A percentile compares a stretch with the other conserved stretches of the same genome.
Evolutionary conservation across 257 asterid genomes (phyloP).

Genomic region (Echites panduratus): DNA sequence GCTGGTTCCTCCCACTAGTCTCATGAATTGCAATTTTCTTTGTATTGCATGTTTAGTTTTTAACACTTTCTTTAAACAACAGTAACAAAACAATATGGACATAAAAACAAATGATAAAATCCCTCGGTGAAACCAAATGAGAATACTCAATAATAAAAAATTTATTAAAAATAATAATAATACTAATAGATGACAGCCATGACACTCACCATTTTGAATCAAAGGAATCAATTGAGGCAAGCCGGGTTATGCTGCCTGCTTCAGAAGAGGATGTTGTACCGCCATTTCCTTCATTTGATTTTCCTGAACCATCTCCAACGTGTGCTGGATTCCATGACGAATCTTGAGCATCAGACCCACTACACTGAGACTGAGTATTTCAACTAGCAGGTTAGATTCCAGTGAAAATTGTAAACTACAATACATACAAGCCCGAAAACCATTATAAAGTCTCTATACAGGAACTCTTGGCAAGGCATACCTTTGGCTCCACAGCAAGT

Average conservation of each 20-base stretch:
- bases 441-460: neutral
- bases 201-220: conserved; percentile 84
- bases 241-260: conserved; percentile 78
- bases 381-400: neutral
- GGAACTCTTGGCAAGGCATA: conserved; percentile 23
- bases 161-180: too few relatives aligned
- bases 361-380: conserved; percentile 36
- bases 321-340: conserved; percentile 81
- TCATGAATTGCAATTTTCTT: neutral
- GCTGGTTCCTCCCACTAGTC: neutral
- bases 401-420: neutral
- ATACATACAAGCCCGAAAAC: neutral
- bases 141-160: neutral
- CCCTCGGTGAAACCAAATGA: neutral
- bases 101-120: neutral
- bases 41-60: neutral
- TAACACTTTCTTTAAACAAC: neutral
- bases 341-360: conserved; percentile 56
- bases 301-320: conserved; percentile 60
- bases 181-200: neutral
- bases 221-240: conserved; percentile 93
- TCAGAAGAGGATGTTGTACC: conserved; percentile 51
- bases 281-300: conserved; percentile 48
- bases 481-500: conserved; percentile 68
- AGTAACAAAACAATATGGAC: neutral